These are phyloP conservation scores for Vigna trinervia DNA, from an alignment of 306 rosid genomes.

Conservation along the genomic window DNA sequence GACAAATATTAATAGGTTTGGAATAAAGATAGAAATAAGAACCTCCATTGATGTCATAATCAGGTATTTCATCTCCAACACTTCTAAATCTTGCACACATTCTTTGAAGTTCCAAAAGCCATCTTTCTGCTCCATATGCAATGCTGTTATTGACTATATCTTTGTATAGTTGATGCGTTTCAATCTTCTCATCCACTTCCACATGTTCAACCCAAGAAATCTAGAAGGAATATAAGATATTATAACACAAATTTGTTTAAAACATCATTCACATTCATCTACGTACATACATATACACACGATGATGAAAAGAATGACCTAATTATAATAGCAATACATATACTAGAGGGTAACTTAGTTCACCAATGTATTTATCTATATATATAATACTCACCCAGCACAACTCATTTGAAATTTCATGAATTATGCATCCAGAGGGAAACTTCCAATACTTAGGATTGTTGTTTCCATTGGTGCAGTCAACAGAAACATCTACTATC, in stretches of 20 bases:
- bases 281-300: no score
- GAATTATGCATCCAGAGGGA: slow-evolving; percentile 81
- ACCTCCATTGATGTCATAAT: slow-evolving; percentile 51
- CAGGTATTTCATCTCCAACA: slow-evolving; percentile 13
- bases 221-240: slow-evolving; percentile 42
- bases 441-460: slow-evolving; percentile 55
- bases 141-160: slow-evolving; percentile 46
- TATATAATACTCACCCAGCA: slow-evolving; percentile 52
- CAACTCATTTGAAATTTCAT: slow-evolving; percentile 50
- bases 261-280: neutral
- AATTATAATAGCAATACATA: no score
- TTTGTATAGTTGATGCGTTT: slow-evolving; percentile 55
- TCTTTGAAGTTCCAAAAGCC: slow-evolving; percentile 71
- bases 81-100: slow-evolving; percentile 55
- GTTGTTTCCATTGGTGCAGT: slow-evolving; percentile 38
- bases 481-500: slow-evolving; percentile 65
- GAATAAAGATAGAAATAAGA: neutral
- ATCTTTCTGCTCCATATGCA: slow-evolving; percentile 81
- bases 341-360: neutral
- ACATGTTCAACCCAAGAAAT: slow-evolving; percentile 86
- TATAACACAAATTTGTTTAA: neutral
- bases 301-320: no score
- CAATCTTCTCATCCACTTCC: slow-evolving; percentile 62
- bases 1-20: neutral
- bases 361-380: neutral